Conservation (phyloP, 352 stramenopile genomes). For the Blastocystis sp. region DNA sequence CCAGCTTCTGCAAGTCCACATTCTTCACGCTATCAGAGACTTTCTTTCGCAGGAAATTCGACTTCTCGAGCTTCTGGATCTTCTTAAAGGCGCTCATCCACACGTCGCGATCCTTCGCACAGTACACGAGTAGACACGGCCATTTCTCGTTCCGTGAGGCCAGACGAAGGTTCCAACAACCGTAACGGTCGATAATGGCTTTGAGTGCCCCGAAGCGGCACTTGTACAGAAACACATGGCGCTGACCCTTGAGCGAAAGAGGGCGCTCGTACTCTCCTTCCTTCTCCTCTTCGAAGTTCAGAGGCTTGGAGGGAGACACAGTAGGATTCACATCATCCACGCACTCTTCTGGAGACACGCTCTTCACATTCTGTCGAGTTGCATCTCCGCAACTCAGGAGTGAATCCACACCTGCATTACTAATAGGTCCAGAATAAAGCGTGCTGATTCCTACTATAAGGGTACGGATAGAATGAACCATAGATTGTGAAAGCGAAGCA, state of each 20-base stretch:
- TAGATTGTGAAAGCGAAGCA: not conserved
- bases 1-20: conserved; percentile 48
- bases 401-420: no score
- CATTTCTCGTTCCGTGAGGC: conserved; percentile 21
- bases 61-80: conserved; percentile 51
- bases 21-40: conserved; percentile 39
- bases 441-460: not conserved
- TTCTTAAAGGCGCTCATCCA: conserved; percentile 57
- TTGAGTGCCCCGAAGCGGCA: conserved; percentile 44
- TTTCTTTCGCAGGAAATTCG: conserved; percentile 5
- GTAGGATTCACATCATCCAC: not conserved
- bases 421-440: not conserved
- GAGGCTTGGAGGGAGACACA: not conserved
- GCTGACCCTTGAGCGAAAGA: conserved; percentile 52
- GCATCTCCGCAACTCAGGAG: no score
- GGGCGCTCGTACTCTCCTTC: conserved; percentile 23
- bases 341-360: no score
- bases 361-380: no score
- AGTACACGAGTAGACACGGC: conserved; percentile 59
- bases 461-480: not conserved
- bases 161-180: conserved; percentile 50
- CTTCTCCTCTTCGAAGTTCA: not conserved
- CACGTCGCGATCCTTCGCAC: not conserved
- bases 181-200: conserved; percentile 18
- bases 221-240: conserved; percentile 61